Evolutionary conservation across 139 green algal species (phyloP).

Genomic region (Coccomyxa sp.): DNA sequence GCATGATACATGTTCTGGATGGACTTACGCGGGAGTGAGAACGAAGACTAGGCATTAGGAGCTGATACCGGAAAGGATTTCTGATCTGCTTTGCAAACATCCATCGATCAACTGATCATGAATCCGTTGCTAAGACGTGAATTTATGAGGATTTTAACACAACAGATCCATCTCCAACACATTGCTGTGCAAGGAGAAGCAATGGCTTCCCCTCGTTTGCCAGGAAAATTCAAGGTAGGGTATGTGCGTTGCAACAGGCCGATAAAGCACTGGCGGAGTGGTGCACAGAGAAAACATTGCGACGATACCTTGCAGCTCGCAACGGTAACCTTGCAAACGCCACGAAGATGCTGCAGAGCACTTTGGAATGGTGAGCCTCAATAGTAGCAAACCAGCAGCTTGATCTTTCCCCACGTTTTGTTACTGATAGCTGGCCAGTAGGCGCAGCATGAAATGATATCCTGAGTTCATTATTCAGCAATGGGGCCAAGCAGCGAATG

Average conservation of each 20-base stretch:
- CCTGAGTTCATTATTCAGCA: not conserved
- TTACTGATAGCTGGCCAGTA: not conserved
- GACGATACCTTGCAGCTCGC: conserved; percentile 69
- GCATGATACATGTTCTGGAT: too few relatives aligned
- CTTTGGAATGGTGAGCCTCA: conserved; percentile 50
- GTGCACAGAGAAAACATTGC: conserved; percentile 62
- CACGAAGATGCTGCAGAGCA: conserved; percentile 59
- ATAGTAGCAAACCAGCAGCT: not conserved
- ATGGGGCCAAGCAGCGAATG: not conserved
- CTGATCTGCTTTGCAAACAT: too few relatives aligned
- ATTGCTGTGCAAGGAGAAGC: too few relatives aligned
- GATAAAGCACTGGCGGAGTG: conserved; percentile 31
- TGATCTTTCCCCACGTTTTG: not conserved
- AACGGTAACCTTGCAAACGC: conserved; percentile 65
- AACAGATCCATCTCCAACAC: too few relatives aligned
- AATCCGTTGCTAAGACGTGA: too few relatives aligned
- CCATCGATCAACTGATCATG: too few relatives aligned
- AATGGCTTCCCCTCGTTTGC: too few relatives aligned
- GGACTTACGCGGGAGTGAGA: too few relatives aligned
- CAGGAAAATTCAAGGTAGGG: not conserved
- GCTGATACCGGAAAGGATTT: too few relatives aligned
- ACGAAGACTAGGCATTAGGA: too few relatives aligned
- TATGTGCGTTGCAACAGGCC: conserved; percentile 9
- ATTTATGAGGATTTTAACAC: too few relatives aligned
- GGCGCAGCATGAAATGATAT: not conserved